Conservation (phyloP, 2,329 filamentous ascomycete genomes). For the Ascosphaera aggregata region DNA sequence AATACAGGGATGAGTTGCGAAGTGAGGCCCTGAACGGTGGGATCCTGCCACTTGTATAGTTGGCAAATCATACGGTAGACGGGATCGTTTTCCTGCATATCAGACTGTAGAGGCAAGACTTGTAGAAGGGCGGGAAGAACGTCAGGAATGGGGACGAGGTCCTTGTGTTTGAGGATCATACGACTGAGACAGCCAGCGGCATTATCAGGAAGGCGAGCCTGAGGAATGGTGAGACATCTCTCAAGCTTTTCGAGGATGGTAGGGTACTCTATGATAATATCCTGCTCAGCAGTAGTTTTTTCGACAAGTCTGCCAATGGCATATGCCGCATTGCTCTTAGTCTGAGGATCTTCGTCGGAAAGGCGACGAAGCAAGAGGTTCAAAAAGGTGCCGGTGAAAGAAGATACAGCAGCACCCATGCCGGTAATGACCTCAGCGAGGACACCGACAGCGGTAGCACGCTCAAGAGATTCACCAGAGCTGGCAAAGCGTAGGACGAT, state of each 20-base stretch:
- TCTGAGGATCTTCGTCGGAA: conserved; percentile 70
- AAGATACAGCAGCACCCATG: conserved; percentile 61
- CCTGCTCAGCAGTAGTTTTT: conserved; percentile 50
- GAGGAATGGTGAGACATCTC: conserved; percentile 52
- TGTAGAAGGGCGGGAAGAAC: conserved; percentile 61
- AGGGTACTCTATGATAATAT: conserved; percentile 51
- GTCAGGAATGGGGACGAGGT: conserved; percentile 54
- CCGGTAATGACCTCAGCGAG: conserved; percentile 77
- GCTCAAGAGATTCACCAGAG: conserved; percentile 67
- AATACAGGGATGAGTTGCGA: conserved; percentile 24
- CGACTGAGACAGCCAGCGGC: conserved; percentile 75
- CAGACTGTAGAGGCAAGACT: conserved; percentile 69
- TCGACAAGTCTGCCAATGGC: conserved; percentile 67
- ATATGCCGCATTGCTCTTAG: conserved; percentile 88
- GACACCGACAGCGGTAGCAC: conserved; percentile 72
- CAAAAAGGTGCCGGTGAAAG: conserved; percentile 53
- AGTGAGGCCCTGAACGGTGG: conserved; percentile 22
- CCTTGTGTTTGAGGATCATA: conserved; percentile 78
- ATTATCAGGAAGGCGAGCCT: conserved; percentile 75
- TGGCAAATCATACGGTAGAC: conserved; percentile 77
- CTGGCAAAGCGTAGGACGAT: conserved; percentile 70
- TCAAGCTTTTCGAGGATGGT: conserved; percentile 70
- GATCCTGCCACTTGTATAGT: conserved; percentile 35
- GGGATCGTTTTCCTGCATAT: conserved; percentile 90
- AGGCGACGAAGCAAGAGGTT: conserved; percentile 69